Percentiles rank a stretch among this genome's conserved stretches.
Conservation (phyloP, 2,329 filamentous ascomycete species). For the Arthroderma sp. region DNA sequence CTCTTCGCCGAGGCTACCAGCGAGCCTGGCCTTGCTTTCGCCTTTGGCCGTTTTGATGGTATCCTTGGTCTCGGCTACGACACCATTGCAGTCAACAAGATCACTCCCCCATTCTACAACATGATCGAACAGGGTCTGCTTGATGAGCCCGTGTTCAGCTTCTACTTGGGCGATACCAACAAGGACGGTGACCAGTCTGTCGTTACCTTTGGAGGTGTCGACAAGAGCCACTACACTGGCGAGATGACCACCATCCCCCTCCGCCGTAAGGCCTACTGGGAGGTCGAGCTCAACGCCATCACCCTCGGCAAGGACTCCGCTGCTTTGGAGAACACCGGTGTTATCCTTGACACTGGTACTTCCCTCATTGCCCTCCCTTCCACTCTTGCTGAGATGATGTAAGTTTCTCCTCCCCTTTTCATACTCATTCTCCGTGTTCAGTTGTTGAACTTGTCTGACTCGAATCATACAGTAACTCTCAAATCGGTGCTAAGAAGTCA, state of each 20-base stretch:
- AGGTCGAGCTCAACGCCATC: constrained; percentile 90
- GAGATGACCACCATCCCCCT: constrained; percentile 88
- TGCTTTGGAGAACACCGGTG: constrained; percentile 85
- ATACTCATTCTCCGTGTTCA: neutral
- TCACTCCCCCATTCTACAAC: constrained; percentile 91
- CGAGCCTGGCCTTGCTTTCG: constrained; percentile 93
- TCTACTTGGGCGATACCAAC: constrained; percentile 75
- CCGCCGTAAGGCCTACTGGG: constrained; percentile 98
- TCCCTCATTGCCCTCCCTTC: constrained; percentile 91
- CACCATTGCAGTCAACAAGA: constrained; percentile 91
- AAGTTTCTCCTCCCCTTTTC: constrained; percentile 26
- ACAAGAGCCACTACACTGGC: constrained; percentile 69
- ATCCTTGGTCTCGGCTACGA: constrained; percentile 92
- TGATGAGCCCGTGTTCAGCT: constrained; percentile 87
- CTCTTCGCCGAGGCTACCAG: constrained; percentile 92
- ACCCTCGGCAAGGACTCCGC: constrained; percentile 74
- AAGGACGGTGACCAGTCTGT: constrained; percentile 65
- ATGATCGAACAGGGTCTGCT: constrained; percentile 82
- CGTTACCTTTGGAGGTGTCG: constrained; percentile 78
- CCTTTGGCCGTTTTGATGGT: constrained; percentile 93
- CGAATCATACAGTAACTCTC: constrained; percentile 54
- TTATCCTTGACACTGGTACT: constrained; percentile 95
- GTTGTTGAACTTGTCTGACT: neutral
- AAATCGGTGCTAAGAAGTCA: constrained; percentile 96
- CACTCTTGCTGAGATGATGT: constrained; percentile 81